Conservation (phyloP, 2,329 filamentous ascomycete genomes). For the Helotiales sp. region DNA sequence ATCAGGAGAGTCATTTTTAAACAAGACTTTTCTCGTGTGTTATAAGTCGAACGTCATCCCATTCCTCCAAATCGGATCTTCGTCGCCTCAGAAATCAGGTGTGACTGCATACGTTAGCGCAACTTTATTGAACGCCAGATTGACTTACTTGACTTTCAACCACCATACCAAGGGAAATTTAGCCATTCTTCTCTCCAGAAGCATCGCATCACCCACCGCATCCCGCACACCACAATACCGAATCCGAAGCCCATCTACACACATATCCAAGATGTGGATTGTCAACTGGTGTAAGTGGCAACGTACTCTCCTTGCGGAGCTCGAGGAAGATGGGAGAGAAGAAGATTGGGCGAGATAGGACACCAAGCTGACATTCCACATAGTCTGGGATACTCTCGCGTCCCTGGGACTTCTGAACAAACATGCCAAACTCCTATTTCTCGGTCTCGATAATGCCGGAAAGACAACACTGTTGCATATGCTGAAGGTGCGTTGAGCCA, state of each 20-base stretch:
- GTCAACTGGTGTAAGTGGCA: constrained; percentile 85
- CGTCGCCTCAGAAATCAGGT: constrained; percentile 1
- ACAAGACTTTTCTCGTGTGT: not conserved
- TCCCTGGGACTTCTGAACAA: constrained; percentile 90
- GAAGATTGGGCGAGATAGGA: not conserved
- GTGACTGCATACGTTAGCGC: constrained; percentile 1
- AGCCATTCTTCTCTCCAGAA: constrained; percentile 2
- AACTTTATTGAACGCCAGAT: constrained; percentile 22
- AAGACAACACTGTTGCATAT: constrained; percentile 95
- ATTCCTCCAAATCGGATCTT: not conserved
- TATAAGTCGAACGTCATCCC: not conserved
- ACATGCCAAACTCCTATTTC: constrained; percentile 92
- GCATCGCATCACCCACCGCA: not conserved
- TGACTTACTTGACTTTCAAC: constrained; percentile 16
- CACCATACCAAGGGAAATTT: constrained; percentile 6
- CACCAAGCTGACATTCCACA: constrained; percentile 41
- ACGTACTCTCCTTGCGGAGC: not conserved
- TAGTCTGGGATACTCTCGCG: constrained; percentile 89
- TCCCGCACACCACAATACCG: not conserved
- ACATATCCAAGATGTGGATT: constrained; percentile 74
- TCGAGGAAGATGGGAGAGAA: not conserved
- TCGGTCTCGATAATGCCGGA: constrained; percentile 91
- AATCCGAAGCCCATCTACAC: constrained; percentile 6
- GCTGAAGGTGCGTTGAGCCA: constrained; percentile 73
- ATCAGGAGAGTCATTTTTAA: not conserved